Evolutionary conservation across 257 asterid genomes (phyloP).

Genomic region (Capsicum pubescens): DNA sequence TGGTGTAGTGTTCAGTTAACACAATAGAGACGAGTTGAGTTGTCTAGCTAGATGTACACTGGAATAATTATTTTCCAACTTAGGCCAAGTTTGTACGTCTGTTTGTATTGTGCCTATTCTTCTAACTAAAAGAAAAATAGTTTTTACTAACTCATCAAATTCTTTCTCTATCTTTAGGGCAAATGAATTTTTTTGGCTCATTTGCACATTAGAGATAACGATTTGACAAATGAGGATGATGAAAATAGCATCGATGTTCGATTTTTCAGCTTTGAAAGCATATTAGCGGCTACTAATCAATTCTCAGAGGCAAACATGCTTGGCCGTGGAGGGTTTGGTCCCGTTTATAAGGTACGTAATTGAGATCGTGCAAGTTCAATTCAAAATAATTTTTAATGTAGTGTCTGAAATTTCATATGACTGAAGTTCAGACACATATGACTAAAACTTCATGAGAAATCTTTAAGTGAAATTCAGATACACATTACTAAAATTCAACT

Average conservation of each 20-base stretch:
- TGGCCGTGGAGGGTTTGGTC: neutral
- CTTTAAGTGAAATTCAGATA: neutral
- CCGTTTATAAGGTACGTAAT: neutral
- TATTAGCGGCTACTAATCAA: neutral
- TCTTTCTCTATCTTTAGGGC: neutral
- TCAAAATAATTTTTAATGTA: neutral
- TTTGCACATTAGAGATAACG: neutral
- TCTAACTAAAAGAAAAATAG: too few relatives aligned
- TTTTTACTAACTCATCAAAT: neutral
- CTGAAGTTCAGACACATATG: neutral
- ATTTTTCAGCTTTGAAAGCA: neutral
- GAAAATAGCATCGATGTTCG: neutral
- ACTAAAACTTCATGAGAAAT: neutral
- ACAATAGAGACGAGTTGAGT: too few relatives aligned
- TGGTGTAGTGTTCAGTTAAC: too few relatives aligned
- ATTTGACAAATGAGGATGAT: neutral
- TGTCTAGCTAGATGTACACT: too few relatives aligned
- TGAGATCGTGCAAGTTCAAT: neutral
- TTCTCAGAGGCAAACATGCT: constrained; percentile 16
- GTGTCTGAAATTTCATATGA: neutral
- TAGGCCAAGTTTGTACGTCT: too few relatives aligned
- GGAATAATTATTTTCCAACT: too few relatives aligned
- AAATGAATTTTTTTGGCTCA: neutral
- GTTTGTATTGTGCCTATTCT: too few relatives aligned
- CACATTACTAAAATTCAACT: neutral